Percentiles rank a stretch among this genome's conserved stretches.
Conservation (phyloP, 2,329 filamentous ascomycete species). For the Fusarium begoniae region DNA sequence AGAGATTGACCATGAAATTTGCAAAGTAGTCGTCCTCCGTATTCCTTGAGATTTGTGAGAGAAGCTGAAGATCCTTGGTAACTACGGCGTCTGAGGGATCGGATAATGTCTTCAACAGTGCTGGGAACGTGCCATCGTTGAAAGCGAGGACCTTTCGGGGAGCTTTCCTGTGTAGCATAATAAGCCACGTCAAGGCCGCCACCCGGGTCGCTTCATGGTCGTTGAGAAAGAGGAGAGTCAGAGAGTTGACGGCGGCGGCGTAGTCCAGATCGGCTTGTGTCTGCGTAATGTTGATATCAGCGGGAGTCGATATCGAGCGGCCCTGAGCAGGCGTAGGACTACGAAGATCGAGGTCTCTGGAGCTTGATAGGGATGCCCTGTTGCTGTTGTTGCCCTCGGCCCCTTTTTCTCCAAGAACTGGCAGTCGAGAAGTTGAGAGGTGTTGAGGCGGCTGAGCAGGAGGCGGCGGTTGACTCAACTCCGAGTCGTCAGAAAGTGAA, state of each 20-base stretch:
- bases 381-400: constrained; percentile 59
- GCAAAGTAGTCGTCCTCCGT: constrained; percentile 98
- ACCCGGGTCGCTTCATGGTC: constrained; percentile 96
- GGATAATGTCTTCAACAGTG: constrained; percentile 92
- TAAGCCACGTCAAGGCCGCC: constrained; percentile 92
- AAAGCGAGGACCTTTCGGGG: constrained; percentile 93
- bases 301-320: constrained; percentile 57
- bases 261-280: constrained; percentile 86
- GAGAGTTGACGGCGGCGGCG: constrained; percentile 89
- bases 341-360: constrained; percentile 61
- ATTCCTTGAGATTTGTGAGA: constrained; percentile 95
- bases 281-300: constrained; percentile 53
- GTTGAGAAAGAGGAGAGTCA: constrained; percentile 93
- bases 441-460: constrained; percentile 41
- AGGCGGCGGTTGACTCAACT: constrained; percentile 41
- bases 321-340: constrained; percentile 62
- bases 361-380: constrained; percentile 62
- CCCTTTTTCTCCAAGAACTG: constrained; percentile 54
- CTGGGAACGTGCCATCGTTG: constrained; percentile 96
- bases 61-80: constrained; percentile 88
- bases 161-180: constrained; percentile 96
- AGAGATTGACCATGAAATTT: constrained; percentile 96
- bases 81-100: constrained; percentile 96
- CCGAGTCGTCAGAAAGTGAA: constrained; percentile 79
- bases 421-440: constrained; percentile 52